phyloP scores from a whole-genome alignment of 2,329 filamentous ascomycete genomes.

The Alternaria burnsii region DNA sequence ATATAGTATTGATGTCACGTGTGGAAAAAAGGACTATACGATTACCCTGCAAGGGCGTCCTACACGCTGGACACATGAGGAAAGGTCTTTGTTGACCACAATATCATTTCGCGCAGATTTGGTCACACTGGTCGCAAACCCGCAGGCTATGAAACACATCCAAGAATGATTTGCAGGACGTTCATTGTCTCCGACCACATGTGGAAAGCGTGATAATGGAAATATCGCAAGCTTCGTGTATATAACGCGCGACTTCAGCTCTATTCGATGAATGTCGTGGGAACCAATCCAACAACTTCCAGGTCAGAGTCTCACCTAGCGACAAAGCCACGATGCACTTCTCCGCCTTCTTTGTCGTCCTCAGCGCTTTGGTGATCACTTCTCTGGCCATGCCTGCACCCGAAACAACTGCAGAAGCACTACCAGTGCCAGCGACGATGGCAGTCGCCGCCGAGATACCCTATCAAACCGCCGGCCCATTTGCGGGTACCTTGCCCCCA shows the following conservation, averaged over 20 bases:
- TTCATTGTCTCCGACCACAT: neutral
- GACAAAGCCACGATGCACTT: neutral
- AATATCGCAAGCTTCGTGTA: neutral
- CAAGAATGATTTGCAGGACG: neutral
- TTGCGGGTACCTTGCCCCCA: neutral
- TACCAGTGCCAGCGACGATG: neutral
- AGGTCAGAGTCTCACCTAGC: too few species aligned
- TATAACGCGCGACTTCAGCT: neutral
- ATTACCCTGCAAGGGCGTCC: neutral
- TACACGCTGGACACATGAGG: neutral
- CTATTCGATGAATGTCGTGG: too few species aligned
- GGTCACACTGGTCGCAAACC: neutral
- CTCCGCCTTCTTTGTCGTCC: neutral
- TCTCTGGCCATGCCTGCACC: neutral
- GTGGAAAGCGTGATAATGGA: neutral
- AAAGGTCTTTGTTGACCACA: neutral
- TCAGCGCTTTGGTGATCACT: neutral
- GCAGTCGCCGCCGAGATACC: neutral
- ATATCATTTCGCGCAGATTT: neutral
- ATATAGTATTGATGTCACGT: neutral
- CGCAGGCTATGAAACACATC: constrained; percentile 1
- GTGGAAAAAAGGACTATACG: neutral
- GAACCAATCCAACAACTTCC: neutral
- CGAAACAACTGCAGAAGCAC: neutral
- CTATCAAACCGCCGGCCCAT: neutral